Conservation (phyloP, 2,329 filamentous ascomycete genomes). For the Alternaria postmessia region DNA sequence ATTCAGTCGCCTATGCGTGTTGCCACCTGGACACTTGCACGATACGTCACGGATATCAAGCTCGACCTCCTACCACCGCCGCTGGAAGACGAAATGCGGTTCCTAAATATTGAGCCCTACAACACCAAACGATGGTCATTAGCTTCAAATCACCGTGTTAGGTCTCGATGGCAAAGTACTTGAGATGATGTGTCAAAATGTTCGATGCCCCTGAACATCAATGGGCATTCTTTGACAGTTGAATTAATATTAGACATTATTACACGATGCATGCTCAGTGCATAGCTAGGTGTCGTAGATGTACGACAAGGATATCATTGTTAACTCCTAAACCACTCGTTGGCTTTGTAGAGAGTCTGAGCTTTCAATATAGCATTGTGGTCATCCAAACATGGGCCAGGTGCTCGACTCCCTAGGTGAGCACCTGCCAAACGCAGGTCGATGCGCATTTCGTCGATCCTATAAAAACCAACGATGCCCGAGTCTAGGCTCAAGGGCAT, state of each 20-base stretch:
- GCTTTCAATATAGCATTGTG: neutral
- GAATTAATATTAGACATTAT: neutral
- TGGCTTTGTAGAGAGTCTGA: neutral
- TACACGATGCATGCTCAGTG: neutral
- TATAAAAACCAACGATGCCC: neutral
- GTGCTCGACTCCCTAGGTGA: neutral
- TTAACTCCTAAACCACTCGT: neutral
- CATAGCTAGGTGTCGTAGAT: neutral
- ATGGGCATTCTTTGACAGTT: neutral
- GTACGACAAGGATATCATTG: neutral
- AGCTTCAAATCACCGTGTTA: neutral
- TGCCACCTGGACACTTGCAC: neutral
- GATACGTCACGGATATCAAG: neutral
- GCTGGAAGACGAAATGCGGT: neutral
- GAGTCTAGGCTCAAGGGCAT: neutral
- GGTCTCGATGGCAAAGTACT: neutral
- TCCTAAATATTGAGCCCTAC: neutral
- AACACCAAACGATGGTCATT: neutral
- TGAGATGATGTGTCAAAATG: neutral
- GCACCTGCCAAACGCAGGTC: neutral
- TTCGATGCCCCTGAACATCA: neutral
- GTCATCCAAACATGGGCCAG: neutral
- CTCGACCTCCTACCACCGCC: neutral
- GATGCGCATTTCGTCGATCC: neutral
- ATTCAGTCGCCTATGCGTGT: neutral